Conservation (phyloP, 2,329 filamentous ascomycete genomes). For the Hypoxylon sp. region DNA sequence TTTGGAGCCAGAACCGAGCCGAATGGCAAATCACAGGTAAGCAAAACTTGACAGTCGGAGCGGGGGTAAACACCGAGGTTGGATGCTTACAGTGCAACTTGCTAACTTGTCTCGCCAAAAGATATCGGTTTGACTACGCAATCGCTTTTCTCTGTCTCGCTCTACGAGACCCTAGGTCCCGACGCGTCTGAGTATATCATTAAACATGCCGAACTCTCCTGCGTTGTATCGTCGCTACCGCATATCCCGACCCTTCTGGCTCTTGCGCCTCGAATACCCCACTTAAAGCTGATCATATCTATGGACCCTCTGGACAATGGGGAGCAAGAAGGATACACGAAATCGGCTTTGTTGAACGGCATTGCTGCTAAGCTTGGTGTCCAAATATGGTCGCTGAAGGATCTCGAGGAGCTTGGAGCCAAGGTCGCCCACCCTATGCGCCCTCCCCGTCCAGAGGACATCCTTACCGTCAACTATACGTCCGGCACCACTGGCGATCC, state of each 20-base stretch:
- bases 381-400: slow-evolving; percentile 81
- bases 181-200: slow-evolving; percentile 96
- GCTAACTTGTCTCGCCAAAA: slow-evolving; percentile 54
- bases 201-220: slow-evolving; percentile 84
- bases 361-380: slow-evolving; percentile 83
- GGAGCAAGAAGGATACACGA: slow-evolving; percentile 83
- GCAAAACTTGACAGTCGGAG: slow-evolving; percentile 41
- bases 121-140: slow-evolving; percentile 92
- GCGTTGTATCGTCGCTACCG: slow-evolving; percentile 82
- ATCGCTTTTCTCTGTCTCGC: slow-evolving; percentile 88
- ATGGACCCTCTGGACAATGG: slow-evolving; percentile 86
- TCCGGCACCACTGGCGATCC: slow-evolving; percentile 87
- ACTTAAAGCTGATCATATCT: slow-evolving; percentile 88
- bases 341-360: slow-evolving; percentile 81
- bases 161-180: slow-evolving; percentile 95
- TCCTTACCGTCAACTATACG: slow-evolving; percentile 92
- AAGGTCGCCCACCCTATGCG: slow-evolving; percentile 78
- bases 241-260: slow-evolving; percentile 88
- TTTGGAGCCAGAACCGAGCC: slow-evolving; percentile 90
- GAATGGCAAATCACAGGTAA: slow-evolving; percentile 88
- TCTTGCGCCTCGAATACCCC: slow-evolving; percentile 81
- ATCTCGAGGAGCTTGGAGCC: slow-evolving; percentile 86
- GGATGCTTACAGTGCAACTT: background rate
- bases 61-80: background rate
- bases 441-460: slow-evolving; percentile 80